phyloP scores from a whole-genome alignment of 2,329 filamentous ascomycete species.

The Sodiomyces alkalinus region DNA sequence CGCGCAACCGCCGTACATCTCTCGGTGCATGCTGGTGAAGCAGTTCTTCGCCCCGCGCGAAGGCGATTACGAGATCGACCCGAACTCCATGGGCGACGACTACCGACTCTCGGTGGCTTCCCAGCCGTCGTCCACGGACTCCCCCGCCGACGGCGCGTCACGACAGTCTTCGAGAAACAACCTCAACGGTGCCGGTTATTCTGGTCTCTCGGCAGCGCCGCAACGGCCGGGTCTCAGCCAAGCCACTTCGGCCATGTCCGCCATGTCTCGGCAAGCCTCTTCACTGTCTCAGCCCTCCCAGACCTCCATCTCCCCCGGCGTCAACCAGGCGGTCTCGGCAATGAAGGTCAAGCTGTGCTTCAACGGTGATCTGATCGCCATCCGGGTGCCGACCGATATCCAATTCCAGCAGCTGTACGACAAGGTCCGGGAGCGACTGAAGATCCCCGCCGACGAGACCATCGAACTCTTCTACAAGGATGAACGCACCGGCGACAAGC shows the following conservation, averaged over 20 bases:
- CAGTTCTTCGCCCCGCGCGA: conserved; percentile 82
- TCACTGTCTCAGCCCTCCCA: conserved; percentile 37
- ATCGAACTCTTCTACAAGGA: conserved; percentile 77
- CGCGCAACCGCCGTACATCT: conserved; percentile 69
- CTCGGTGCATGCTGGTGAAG: conserved; percentile 68
- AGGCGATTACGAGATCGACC: conserved; percentile 87
- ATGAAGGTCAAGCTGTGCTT: conserved; percentile 96
- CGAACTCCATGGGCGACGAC: conserved; percentile 47
- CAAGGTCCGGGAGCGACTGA: conserved; percentile 73
- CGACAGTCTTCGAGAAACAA: conserved; percentile 51
- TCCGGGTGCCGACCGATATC: conserved; percentile 73
- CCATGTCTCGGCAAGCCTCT: conserved; percentile 27
- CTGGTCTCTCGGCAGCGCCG: conserved; percentile 36
- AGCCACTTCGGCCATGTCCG: too few species aligned
- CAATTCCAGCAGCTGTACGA: conserved; percentile 63
- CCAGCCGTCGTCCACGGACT: conserved; percentile 49
- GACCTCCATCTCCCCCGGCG: conserved; percentile 37
- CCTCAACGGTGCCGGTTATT: conserved; percentile 40
- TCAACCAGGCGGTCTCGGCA: conserved; percentile 31
- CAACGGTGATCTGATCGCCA: conserved; percentile 80
- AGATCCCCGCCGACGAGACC: conserved; percentile 52
- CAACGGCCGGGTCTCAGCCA: conserved; percentile 21
- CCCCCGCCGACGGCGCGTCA: conserved; percentile 43
- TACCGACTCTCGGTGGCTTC: conserved; percentile 61
- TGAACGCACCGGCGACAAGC: conserved; percentile 60